phyloP scores from a whole-genome alignment of 2,329 filamentous ascomycete genomes.

The Fusarium illudens region DNA sequence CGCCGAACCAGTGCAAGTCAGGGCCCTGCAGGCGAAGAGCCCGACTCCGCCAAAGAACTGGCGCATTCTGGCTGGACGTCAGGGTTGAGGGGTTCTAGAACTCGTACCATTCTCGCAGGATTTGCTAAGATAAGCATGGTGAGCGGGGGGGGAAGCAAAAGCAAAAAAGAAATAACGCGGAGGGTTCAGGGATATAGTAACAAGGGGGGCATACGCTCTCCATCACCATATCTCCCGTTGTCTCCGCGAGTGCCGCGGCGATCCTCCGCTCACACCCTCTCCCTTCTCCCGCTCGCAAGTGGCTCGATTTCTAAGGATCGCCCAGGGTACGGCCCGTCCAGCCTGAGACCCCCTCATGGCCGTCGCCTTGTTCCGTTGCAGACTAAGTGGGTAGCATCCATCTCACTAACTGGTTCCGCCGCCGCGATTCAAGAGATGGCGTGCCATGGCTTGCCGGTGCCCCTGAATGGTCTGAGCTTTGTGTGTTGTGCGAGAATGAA shows the following conservation, averaged over 20 bases:
- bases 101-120: constrained; percentile 5
- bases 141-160: neutral
- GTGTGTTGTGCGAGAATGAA: too few relatives aligned
- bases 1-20: neutral
- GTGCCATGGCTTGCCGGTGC: neutral
- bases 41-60: neutral
- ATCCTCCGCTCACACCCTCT: neutral
- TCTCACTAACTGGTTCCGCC: neutral
- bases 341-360: neutral
- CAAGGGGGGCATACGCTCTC: neutral
- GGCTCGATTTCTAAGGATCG: neutral
- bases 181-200: neutral
- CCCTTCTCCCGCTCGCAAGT: neutral
- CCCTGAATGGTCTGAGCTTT: neutral
- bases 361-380: neutral
- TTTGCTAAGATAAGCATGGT: neutral
- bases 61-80: neutral
- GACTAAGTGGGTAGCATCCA: constrained; percentile 1
- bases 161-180: neutral
- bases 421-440: neutral
- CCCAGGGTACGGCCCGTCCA: constrained; percentile 16
- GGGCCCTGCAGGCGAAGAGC: neutral
- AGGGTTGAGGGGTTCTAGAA: constrained; percentile 1
- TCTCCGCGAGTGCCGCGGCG: neutral
- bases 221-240: neutral